Percentiles rank a stretch among this genome's conserved stretches.
These are phyloP conservation scores for Aspergillus neotritici DNA, from an alignment of 2,329 filamentous ascomycete genomes.

Conservation along the genomic window DNA sequence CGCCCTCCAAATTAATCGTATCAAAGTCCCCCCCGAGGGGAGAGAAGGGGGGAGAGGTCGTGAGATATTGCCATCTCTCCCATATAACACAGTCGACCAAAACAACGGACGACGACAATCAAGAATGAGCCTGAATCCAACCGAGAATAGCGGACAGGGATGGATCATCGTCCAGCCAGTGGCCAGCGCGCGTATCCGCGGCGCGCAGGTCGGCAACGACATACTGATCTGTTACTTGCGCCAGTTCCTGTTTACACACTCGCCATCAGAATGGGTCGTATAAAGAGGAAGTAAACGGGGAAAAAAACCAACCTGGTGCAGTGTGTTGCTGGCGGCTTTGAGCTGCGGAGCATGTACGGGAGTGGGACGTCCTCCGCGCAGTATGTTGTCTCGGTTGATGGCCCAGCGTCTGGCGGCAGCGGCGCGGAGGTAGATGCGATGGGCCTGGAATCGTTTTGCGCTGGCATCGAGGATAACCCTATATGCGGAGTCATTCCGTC, in stretches of 20 bases:
- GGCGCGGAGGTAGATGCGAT: conserved; percentile 55
- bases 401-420: conserved; percentile 56
- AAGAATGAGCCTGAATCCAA: conserved; percentile 39
- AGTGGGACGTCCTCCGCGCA: conserved; percentile 47
- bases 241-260: conserved; percentile 46
- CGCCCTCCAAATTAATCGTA: conserved; percentile 9
- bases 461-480: conserved; percentile 58
- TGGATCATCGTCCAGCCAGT: conserved; percentile 59
- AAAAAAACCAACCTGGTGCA: conserved; percentile 43
- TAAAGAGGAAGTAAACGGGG: not conserved
- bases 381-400: conserved; percentile 46
- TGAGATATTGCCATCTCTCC: too few relatives aligned
- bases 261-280: not conserved
- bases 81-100: too few relatives aligned
- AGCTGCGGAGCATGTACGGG: conserved; percentile 45
- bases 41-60: too few relatives aligned
- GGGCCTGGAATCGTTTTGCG: conserved; percentile 56
- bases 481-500: conserved; percentile 8
- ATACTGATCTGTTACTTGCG: conserved; percentile 51
- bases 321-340: conserved; percentile 43
- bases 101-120: not conserved
- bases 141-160: conserved; percentile 46
- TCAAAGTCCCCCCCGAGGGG: not conserved
- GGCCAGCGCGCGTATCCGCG: conserved; percentile 52
- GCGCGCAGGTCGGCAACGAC: conserved; percentile 52